Evolutionary conservation across 257 asterid genomes (phyloP).

Genomic region (Nyctanthes arbortristis): DNA sequence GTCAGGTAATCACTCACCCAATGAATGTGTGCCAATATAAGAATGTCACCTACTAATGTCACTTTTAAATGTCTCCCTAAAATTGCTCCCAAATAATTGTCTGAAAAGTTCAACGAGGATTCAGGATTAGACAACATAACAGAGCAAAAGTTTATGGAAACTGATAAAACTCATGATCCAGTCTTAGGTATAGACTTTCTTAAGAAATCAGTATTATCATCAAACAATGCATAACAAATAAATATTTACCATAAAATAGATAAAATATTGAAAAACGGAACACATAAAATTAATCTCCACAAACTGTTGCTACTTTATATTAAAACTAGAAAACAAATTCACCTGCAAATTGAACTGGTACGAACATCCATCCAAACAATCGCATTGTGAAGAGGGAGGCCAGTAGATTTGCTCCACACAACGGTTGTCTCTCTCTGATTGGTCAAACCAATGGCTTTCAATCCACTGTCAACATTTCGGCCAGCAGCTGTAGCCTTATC

Average conservation of each 20-base stretch:
- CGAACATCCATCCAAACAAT: slow-evolving; percentile 99
- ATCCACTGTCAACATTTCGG: slow-evolving; percentile 65
- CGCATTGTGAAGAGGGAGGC: slow-evolving; percentile 86
- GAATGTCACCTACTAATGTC: too few relatives aligned
- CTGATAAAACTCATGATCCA: background rate
- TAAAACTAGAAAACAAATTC: background rate
- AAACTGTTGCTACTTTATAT: background rate
- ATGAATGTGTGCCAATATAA: too few relatives aligned
- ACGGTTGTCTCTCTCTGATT: slow-evolving; percentile 98
- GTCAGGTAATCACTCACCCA: too few relatives aligned
- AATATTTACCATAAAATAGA: background rate
- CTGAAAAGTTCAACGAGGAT: background rate
- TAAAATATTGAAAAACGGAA: background rate
- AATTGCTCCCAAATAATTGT: background rate
- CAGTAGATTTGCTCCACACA: slow-evolving; percentile 96
- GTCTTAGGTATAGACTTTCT: background rate
- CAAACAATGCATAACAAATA: background rate
- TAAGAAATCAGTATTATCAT: background rate
- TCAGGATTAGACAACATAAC: background rate
- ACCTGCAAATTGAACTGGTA: slow-evolving; percentile 92
- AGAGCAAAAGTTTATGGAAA: background rate
- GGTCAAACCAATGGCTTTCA: slow-evolving; percentile 92
- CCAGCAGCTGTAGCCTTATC: slow-evolving; percentile 95
- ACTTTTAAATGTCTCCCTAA: too few relatives aligned
- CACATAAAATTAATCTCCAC: background rate